phyloP scores from a whole-genome alignment of 169 alveolate genomes.

The Plasmodium gonderi region DNA sequence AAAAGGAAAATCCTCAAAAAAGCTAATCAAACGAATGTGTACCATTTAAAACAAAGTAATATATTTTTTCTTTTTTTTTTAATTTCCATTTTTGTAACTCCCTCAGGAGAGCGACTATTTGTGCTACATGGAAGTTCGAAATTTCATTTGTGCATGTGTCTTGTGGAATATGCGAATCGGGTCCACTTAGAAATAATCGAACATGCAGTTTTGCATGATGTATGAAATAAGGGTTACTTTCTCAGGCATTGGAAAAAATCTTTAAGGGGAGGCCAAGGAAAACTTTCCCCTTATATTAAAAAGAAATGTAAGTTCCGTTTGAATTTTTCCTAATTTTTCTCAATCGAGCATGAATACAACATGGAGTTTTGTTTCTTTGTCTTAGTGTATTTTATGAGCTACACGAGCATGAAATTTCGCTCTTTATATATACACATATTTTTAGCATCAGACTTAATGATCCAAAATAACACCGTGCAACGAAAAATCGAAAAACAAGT shows the following conservation, averaged over 20 bases:
- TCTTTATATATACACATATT: neutral
- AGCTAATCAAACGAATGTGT: neutral
- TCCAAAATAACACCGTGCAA: neutral
- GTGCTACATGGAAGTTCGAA: neutral
- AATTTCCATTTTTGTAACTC: neutral
- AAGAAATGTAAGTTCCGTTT: neutral
- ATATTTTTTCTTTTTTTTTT: neutral
- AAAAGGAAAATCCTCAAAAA: neutral
- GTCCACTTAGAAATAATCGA: neutral
- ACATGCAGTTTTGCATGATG: neutral
- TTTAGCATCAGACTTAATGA: neutral
- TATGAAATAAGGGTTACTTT: neutral
- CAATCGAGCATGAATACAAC: neutral
- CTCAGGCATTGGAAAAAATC: neutral
- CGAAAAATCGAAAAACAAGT: neutral
- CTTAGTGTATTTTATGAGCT: neutral
- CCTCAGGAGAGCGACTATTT: neutral
- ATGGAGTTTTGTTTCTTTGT: neutral
- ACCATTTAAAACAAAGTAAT: neutral
- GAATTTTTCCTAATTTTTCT: neutral
- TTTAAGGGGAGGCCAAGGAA: neutral
- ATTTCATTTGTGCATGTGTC: neutral
- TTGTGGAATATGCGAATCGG: neutral
- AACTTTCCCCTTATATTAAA: neutral
- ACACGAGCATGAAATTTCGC: neutral